Evolutionary conservation across 208 protist genomes (phyloP), one percentile per base, ranked within the genome.

Genomic region (Leishmania turanica): DNA sequence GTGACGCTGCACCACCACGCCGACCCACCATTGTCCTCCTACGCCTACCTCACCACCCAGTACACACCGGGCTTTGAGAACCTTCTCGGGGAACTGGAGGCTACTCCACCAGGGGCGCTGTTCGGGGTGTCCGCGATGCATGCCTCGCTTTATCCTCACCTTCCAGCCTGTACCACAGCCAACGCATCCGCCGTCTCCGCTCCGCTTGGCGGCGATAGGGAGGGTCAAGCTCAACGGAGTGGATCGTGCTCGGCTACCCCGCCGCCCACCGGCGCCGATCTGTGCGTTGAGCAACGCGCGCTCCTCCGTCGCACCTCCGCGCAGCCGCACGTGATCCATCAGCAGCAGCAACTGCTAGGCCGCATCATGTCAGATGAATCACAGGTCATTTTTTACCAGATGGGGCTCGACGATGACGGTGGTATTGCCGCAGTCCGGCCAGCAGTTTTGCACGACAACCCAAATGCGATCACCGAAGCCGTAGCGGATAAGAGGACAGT

Each of bases 281-380:
- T 96, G 83, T 92, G 96, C 75, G 99, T 99, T 86, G 99, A 99
- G 96, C 97, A 99, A 79, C 99, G 99, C 91, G 99, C 99, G 68
- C 87, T 99, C 45, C 94, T 99, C 88, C 93, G 99, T 86, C 99
- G 99, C 68, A 95, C 91, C 74, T 99, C 98, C 82, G 99, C 76
- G 13, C 76, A 71, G 19, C 47, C 54, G 42, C 64, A 31, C 11
- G n/a, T 51, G 47, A 21, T 68, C 7, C 53, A 34, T 11, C 62
- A 74, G 13, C 62, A 31, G 56, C 80, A 64, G 56, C 74, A 84
- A 70, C 56, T 64, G 27, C 58, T 74, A 1, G 15, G 60, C 60
- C 62, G 77, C 9, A 73, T n/a, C 71, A 31, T 68, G 31, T 78
- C 77, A 11, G 77, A 85, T 60, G 82, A 85, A 37, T 85, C 82